Conservation (phyloP, 345 rosid species). For the Erucastrum elatum region DNA sequence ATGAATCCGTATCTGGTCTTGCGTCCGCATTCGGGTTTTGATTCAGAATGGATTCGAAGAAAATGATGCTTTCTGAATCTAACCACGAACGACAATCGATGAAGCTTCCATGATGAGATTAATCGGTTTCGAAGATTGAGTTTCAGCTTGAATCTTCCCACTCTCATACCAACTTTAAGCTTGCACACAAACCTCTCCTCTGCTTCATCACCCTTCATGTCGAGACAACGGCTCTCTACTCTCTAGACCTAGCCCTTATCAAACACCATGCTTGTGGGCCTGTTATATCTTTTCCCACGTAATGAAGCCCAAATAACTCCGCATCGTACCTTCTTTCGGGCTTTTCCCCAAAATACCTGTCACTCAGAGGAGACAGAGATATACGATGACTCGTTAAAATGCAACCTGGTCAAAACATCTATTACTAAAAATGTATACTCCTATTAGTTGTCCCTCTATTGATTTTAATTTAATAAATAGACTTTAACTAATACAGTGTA, state of each 20-base stretch:
- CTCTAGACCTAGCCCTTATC: neutral
- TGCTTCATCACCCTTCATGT: neutral
- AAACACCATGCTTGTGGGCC: neutral
- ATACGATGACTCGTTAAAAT: neutral
- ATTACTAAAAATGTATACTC: neutral
- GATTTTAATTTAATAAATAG: no score
- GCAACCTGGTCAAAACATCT: neutral
- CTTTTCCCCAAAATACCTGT: neutral
- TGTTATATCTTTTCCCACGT: neutral
- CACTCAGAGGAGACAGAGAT: neutral
- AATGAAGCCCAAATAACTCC: neutral
- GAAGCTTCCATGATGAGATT: conserved; percentile 27
- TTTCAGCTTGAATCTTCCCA: conserved; percentile 5
- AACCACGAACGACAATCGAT: conserved; percentile 14
- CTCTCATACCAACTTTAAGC: conserved; percentile 21
- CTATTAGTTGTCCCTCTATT: no score
- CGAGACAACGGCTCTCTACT: neutral
- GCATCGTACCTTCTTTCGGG: neutral
- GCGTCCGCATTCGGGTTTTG: neutral
- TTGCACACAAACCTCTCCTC: conserved; percentile 22
- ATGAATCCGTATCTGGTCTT: neutral
- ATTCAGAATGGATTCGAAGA: conserved; percentile 26
- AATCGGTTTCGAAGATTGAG: conserved; percentile 12
- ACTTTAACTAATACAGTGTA: no score
- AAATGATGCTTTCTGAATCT: conserved; percentile 31